Evolutionary conservation across 2,329 filamentous ascomycete genomes (phyloP), one percentile per base, ranked within the genome.

Genomic region (Fusarium camptoceras): DNA sequence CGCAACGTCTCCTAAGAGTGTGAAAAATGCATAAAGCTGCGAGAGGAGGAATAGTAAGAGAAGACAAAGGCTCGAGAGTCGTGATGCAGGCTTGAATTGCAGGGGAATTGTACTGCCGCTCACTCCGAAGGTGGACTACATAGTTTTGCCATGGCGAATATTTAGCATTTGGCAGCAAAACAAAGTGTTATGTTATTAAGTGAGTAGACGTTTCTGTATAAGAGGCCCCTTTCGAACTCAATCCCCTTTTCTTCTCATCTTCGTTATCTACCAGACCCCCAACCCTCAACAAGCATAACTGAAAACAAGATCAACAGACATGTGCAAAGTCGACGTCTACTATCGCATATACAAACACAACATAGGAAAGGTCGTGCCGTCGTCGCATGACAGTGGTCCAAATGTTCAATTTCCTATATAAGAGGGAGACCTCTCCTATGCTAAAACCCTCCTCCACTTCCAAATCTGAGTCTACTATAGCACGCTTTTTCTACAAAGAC

Each of bases 111-210:
- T 10, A 34, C 2, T 5, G 2, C 31, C 31, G 9, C 18, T 8
- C 18, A 18, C 31, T 8, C 8, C 31, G 6, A n/a, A 9, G 6
- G 18, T 37, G 34, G 18, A 6, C 2, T n/a, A 9, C 6, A n/a
- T n/a, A 37, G 6, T 3, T 37, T 6, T n/a, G 2, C 3, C 18
- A 37, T 16, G 1, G 18, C 10, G 5, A 10, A 9, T 37, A 4
- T 37, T 9, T 37, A 37, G 10, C 34, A 37, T 5, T 7, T 12
- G 18, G 18, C 12, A 37, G 6, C 18, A 7, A 7, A n/a, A 6
- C 10, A 12, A 7, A 7, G 10, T 37, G 7, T 37, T 3, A 16
- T 11, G 18, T 37, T 12, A n/a, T 37, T n/a, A n/a, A 37, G 18
- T 37, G 34, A 37, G 10, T 6, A 37, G 10, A 3, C 1, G 3